Conservation (phyloP, 257 asterid species). For the Nemophila menziesii region DNA sequence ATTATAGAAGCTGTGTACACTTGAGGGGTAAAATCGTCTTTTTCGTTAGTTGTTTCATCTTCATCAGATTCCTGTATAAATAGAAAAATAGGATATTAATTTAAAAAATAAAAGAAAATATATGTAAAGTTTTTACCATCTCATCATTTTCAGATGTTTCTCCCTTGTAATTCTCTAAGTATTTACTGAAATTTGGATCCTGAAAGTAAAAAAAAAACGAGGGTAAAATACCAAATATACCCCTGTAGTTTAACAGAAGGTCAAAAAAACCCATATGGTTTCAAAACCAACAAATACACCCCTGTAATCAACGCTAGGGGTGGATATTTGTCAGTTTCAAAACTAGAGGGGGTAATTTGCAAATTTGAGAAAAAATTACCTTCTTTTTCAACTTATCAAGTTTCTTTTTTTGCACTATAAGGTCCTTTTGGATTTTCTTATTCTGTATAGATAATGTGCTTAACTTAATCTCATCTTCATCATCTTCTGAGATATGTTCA, state of each 20-base stretch:
- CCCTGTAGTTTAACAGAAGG: too few relatives aligned
- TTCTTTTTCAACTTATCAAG: conserved; percentile 57
- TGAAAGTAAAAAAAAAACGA: too few relatives aligned
- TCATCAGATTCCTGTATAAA: conserved; percentile 67
- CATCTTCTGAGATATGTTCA: conserved; percentile 43
- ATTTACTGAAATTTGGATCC: conserved; percentile 69
- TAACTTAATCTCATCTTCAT: conserved; percentile 36
- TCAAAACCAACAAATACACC: neutral
- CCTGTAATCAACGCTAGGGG: neutral
- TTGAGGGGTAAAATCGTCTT: conserved; percentile 25
- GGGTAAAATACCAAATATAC: too few relatives aligned
- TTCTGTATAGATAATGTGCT: conserved; percentile 49
- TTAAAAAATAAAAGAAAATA: too few relatives aligned
- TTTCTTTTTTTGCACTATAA: conserved; percentile 50
- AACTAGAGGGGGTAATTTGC: neutral
- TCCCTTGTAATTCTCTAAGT: conserved; percentile 44
- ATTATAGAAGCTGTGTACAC: conserved; percentile 33
- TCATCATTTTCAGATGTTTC: conserved; percentile 34
- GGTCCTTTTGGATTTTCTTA: conserved; percentile 38
- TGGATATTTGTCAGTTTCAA: too few relatives aligned
- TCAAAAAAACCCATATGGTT: too few relatives aligned
- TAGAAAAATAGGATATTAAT: conserved; percentile 4
- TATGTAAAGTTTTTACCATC: conserved; percentile 37
- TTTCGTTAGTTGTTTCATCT: conserved; percentile 36
- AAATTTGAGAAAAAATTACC: conserved; percentile 28